These are phyloP conservation scores for Hygrophila difformis DNA, from an alignment of 257 asterid species.

Conservation along the genomic window DNA sequence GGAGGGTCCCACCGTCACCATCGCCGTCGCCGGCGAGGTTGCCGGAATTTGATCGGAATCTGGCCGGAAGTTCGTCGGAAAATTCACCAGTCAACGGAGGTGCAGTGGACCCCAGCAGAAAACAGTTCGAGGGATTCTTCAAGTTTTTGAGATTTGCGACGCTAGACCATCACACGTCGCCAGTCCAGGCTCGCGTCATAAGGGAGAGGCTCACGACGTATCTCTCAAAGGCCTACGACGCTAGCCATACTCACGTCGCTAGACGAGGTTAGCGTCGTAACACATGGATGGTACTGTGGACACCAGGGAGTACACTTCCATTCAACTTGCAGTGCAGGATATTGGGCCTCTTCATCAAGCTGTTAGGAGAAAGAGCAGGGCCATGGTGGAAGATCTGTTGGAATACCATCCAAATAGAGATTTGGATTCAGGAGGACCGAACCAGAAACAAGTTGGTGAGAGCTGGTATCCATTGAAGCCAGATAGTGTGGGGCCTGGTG, in stretches of 20 bases:
- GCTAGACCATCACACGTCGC: conserved; percentile 31
- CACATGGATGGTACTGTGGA: conserved; percentile 51
- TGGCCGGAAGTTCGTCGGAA: no score
- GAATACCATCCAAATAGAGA: conserved; percentile 45
- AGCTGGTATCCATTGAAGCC: conserved; percentile 39
- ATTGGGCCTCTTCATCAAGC: conserved; percentile 68
- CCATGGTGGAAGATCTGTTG: conserved; percentile 56
- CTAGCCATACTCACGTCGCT: conserved; percentile 33
- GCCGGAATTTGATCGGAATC: no score
- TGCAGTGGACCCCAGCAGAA: no score
- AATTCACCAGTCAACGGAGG: no score
- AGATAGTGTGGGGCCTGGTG: conserved; percentile 55
- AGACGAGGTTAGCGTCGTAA: conserved; percentile 55
- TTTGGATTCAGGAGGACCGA: conserved; percentile 37
- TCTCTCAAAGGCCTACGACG: conserved; percentile 35
- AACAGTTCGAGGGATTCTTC: no score
- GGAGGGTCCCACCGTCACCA: no score
- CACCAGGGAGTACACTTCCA: conserved; percentile 33
- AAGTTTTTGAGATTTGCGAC: no score
- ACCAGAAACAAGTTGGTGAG: conserved; percentile 25
- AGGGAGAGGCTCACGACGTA: conserved; percentile 44
- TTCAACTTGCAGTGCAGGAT: conserved; percentile 44
- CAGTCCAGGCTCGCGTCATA: conserved; percentile 57
- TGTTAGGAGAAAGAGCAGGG: conserved; percentile 61
- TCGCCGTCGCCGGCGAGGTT: no score